Conservation (phyloP, 371 early-diverging fungal species). For the Circinella minor region DNA sequence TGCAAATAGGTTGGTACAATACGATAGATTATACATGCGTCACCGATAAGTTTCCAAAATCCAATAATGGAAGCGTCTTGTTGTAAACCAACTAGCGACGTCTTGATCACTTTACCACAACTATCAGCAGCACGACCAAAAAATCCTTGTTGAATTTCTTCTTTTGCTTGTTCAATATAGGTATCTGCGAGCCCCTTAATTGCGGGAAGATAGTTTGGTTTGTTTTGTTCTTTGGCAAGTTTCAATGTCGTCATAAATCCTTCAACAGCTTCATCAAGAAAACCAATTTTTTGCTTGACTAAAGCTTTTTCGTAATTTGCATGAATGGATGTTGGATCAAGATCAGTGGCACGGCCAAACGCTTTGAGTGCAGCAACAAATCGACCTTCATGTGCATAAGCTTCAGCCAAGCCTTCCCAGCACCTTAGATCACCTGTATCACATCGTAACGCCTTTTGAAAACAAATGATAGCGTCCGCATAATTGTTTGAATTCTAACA, state of each 20-base stretch:
- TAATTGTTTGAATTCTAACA: conserved; percentile 43
- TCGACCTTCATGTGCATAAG: conserved; percentile 86
- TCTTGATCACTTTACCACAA: conserved; percentile 53
- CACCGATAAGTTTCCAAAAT: conserved; percentile 77
- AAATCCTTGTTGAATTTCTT: conserved; percentile 69
- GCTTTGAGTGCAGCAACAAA: conserved; percentile 84
- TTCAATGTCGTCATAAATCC: conserved; percentile 54
- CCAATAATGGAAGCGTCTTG: conserved; percentile 44
- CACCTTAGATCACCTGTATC: conserved; percentile 67
- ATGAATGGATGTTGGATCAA: conserved; percentile 59
- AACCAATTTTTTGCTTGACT: conserved; percentile 68
- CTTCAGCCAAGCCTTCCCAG: conserved; percentile 91
- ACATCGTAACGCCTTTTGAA: conserved; percentile 81
- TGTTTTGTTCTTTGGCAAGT: conserved; percentile 44
- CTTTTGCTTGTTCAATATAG: conserved; percentile 64
- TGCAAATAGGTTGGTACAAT: conserved; percentile 52
- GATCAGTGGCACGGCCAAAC: conserved; percentile 71
- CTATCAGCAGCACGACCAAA: conserved; percentile 74
- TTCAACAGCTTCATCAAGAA: conserved; percentile 67
- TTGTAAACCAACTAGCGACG: conserved; percentile 31
- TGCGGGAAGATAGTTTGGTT: conserved; percentile 55
- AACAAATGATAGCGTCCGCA: conserved; percentile 74
- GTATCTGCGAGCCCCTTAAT: conserved; percentile 70
- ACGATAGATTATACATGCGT: conserved; percentile 64
- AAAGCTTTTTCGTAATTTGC: conserved; percentile 61